Conservation (phyloP, 768 basidiomycete species). For the Tylopilus cervinicoccineus region DNA sequence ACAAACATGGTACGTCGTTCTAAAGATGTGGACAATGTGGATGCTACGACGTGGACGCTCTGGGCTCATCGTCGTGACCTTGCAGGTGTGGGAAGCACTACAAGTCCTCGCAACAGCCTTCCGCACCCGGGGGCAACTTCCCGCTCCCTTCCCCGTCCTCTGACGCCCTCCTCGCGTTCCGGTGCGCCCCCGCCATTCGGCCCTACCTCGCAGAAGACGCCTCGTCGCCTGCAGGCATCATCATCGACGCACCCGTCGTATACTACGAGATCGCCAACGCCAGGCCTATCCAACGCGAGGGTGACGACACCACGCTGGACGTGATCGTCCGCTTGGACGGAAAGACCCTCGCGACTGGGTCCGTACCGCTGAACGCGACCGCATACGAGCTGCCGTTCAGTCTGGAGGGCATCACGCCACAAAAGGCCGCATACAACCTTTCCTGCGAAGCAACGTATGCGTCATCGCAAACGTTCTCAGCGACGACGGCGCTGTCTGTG, state of each 20-base stretch:
- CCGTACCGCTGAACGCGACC: conserved; percentile 48
- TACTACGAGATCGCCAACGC: conserved; percentile 47
- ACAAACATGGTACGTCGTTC: conserved; percentile 27
- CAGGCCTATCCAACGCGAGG: conserved; percentile 34
- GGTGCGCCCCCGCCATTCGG: conserved; percentile 54
- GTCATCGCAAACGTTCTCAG: conserved; percentile 42
- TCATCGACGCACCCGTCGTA: conserved; percentile 51
- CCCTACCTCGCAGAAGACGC: conserved; percentile 58
- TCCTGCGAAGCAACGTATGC: conserved; percentile 26
- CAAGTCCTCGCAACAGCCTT: conserved; percentile 38
- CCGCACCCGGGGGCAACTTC: conserved; percentile 50
- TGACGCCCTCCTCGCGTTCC: conserved; percentile 49
- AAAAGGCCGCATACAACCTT: conserved; percentile 29
- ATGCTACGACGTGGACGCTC: neutral
- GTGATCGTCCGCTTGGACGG: conserved; percentile 35
- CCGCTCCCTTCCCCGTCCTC: conserved; percentile 35
- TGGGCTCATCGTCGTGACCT: neutral
- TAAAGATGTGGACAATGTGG: neutral
- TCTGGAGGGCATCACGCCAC: conserved; percentile 43
- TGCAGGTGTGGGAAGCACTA: conserved; percentile 58
- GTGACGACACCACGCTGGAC: conserved; percentile 22
- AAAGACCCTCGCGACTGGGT: conserved; percentile 23
- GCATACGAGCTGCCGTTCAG: conserved; percentile 48
- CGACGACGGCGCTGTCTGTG: conserved; percentile 43
- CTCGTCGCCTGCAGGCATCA: conserved; percentile 39